Evolutionary conservation across 441 rosid genomes (phyloP).

Genomic region (Croton setiger): DNA sequence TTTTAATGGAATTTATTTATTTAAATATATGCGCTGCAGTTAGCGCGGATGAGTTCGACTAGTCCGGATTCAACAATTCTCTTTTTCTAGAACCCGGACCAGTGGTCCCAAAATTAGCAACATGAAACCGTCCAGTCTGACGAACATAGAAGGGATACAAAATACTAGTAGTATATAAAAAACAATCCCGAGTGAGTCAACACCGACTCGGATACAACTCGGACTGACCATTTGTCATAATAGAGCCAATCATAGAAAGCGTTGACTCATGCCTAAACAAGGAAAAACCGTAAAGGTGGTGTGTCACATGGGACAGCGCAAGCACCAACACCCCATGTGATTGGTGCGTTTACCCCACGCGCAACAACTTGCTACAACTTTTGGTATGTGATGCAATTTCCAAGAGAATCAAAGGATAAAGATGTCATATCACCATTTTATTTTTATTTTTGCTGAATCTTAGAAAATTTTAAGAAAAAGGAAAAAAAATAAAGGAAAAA

Average conservation of each 20-base stretch:
- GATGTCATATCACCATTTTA: not conserved
- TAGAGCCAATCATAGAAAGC: conserved; percentile 16
- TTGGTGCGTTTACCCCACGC: conserved; percentile 20
- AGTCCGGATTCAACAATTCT: too few species aligned
- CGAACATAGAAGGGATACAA: not conserved
- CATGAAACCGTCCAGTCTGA: too few species aligned
- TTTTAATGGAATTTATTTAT: too few species aligned
- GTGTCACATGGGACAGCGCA: conserved; percentile 9
- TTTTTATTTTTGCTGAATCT: conserved; percentile 14
- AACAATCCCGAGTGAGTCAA: not conserved
- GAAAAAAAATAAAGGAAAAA: not conserved
- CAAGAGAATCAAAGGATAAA: conserved; percentile 10
- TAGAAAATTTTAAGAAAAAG: conserved; percentile 4
- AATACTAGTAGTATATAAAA: too few species aligned
- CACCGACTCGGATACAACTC: not conserved
- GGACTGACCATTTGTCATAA: not conserved
- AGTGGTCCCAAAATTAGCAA: too few species aligned
- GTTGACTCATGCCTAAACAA: conserved; percentile 25
- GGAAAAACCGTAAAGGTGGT: not conserved
- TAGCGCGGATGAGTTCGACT: too few species aligned
- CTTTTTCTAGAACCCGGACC: too few species aligned
- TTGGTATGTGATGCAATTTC: conserved; percentile 2
- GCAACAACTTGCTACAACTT: not conserved
- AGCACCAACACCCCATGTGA: conserved; percentile 9
- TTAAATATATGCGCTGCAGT: too few species aligned